Percentiles rank a stretch among this genome's conserved stretches.
These are phyloP conservation scores for Yueomyces sp. DNA, from an alignment of 805 yeast genomes.

Conservation along the genomic window DNA sequence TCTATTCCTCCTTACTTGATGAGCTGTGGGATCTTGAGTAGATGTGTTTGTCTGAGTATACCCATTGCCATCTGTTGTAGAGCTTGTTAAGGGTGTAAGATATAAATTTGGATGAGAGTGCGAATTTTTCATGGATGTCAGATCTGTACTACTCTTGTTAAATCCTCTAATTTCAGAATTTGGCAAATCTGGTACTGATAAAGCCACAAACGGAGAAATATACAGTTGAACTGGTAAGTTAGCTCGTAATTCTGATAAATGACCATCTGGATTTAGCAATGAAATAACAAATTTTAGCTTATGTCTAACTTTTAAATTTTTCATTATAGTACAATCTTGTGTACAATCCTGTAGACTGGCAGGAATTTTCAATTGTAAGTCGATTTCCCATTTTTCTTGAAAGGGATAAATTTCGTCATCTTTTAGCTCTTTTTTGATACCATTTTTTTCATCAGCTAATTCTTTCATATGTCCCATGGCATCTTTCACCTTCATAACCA, in stretches of 20 bases:
- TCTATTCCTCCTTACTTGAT: constrained; percentile 60
- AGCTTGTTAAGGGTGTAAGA: background rate
- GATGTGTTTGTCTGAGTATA: background rate
- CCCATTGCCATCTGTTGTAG: background rate
- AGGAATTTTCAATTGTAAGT: constrained; percentile 50
- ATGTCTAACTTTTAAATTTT: constrained; percentile 72
- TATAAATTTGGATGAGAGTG: background rate
- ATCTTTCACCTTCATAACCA: constrained; percentile 34
- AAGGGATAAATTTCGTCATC: constrained; percentile 1
- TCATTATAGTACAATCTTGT: constrained; percentile 70
- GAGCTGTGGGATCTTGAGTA: constrained; percentile 17
- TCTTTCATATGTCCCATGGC: constrained; percentile 21
- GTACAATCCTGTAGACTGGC: constrained; percentile 61
- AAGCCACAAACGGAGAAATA: constrained; percentile 71
- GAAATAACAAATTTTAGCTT: constrained; percentile 73
- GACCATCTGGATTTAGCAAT: constrained; percentile 80
- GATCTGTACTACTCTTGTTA: background rate
- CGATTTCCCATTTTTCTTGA: constrained; percentile 65
- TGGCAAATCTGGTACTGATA: constrained; percentile 23
- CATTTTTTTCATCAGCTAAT: constrained; percentile 19
- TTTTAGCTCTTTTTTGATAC: constrained; percentile 2
- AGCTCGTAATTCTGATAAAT: constrained; percentile 81
- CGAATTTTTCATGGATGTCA: background rate
- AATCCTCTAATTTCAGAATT: constrained; percentile 1
- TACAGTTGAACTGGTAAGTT: constrained; percentile 70